Percentiles rank a stretch among this genome's conserved stretches.
Evolutionary conservation across 345 rosid genomes (phyloP).

Genomic region (Raphanus raphanistrum): DNA sequence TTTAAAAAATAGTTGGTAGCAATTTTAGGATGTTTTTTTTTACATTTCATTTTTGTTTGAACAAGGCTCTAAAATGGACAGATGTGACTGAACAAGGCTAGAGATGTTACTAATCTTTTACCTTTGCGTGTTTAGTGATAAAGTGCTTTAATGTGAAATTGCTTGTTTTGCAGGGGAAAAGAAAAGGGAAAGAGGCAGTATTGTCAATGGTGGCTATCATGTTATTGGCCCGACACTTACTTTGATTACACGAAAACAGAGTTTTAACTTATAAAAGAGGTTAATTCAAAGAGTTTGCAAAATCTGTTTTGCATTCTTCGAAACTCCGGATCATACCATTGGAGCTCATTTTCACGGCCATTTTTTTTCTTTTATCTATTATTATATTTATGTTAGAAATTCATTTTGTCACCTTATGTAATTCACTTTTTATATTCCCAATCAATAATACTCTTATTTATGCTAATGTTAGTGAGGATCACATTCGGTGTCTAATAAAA

Average conservation of each 20-base stretch:
- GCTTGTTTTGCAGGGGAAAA: constrained; percentile 29
- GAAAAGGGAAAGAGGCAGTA: constrained; percentile 22
- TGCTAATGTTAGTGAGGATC: neutral
- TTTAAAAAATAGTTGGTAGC: neutral
- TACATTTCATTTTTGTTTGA: neutral
- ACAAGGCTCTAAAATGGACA: neutral
- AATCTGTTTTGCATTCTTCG: constrained; percentile 27
- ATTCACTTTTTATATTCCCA: constrained; percentile 11
- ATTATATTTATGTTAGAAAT: constrained; percentile 22
- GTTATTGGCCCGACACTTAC: constrained; percentile 31
- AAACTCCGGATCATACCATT: neutral
- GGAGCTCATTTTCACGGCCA: constrained; percentile 20
- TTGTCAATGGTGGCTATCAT: constrained; percentile 29
- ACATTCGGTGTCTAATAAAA: neutral
- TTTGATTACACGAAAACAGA: constrained; percentile 32
- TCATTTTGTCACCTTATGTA: constrained; percentile 22
- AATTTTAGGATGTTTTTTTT: neutral
- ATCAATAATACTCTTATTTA: constrained; percentile 17
- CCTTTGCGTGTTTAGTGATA: constrained; percentile 15
- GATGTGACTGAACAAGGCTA: neutral
- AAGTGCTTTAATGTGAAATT: constrained; percentile 3
- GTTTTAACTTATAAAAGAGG: no score
- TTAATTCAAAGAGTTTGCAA: neutral
- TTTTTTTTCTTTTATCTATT: neutral
- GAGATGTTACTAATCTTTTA: neutral